Conservation (phyloP, 768 basidiomycete genomes). For the Mycena leptocephala region DNA sequence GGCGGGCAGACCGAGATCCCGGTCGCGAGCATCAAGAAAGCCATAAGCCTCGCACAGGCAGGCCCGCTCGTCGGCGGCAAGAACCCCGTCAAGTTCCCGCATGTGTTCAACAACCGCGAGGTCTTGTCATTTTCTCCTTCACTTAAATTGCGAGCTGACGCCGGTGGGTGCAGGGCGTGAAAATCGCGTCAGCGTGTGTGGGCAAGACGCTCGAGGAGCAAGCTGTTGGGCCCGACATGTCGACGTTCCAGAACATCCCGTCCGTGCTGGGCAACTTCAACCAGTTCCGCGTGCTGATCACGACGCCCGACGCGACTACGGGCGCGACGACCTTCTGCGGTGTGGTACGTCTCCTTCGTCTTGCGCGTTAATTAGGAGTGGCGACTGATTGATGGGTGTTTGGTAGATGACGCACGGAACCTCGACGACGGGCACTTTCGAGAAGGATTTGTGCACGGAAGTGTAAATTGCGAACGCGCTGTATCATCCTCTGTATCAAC, state of each 20-base stretch:
- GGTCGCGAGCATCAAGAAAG: constrained; percentile 1
- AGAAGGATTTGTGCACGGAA: constrained; percentile 27
- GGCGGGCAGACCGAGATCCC: constrained; percentile 26
- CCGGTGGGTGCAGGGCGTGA: constrained; percentile 11
- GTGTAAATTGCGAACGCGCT: too few species aligned
- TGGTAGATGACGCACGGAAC: constrained; percentile 32
- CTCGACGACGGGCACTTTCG: constrained; percentile 27
- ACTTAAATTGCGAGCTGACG: background rate
- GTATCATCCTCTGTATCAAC: too few species aligned
- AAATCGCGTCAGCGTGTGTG: constrained; percentile 16
- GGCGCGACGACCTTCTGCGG: constrained; percentile 35
- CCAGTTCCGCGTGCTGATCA: constrained; percentile 38
- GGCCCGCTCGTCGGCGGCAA: constrained; percentile 17
- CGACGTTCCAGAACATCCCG: constrained; percentile 31
- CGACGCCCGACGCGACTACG: constrained; percentile 30
- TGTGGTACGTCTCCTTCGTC: constrained; percentile 14
- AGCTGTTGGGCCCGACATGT: constrained; percentile 29
- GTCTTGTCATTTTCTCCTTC: background rate
- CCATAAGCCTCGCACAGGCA: constrained; percentile 26
- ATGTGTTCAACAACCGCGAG: constrained; percentile 24
- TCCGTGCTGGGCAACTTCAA: constrained; percentile 30
- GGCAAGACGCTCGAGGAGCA: constrained; percentile 34
- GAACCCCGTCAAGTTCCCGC: constrained; percentile 30
- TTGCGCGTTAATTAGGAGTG: background rate
- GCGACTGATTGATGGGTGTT: background rate